Evolutionary conservation across 1,284 basidiomycete genomes (phyloP).

Genomic region (Meira nashicola): DNA sequence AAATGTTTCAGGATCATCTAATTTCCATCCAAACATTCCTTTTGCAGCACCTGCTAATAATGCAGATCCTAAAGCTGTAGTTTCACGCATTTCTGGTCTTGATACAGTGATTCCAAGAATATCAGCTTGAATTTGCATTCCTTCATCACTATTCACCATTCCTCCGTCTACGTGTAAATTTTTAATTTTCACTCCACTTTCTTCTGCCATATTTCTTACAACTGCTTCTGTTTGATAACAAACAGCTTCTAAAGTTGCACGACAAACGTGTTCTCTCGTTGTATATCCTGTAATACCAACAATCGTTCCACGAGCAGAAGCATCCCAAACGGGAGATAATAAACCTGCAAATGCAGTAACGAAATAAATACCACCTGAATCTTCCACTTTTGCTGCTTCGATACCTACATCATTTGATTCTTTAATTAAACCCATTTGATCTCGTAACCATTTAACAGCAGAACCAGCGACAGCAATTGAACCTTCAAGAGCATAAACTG

Average conservation of each 20-base stretch:
- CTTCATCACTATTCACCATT: constrained; percentile 59
- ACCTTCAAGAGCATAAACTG: constrained; percentile 90
- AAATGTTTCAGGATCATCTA: constrained; percentile 79
- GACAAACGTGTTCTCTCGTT: constrained; percentile 85
- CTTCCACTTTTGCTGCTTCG: constrained; percentile 71
- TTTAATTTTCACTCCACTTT: constrained; percentile 68
- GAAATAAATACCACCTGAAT: constrained; percentile 91
- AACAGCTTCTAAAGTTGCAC: constrained; percentile 75
- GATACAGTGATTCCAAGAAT: constrained; percentile 86
- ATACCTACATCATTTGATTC: constrained; percentile 78
- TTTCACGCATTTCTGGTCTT: constrained; percentile 93
- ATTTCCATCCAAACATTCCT: constrained; percentile 87
- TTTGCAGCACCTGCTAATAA: constrained; percentile 88
- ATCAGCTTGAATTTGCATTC: constrained; percentile 88
- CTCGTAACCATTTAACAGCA: constrained; percentile 91
- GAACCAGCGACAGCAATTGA: constrained; percentile 91
- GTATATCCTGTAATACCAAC: constrained; percentile 82
- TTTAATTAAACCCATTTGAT: constrained; percentile 78
- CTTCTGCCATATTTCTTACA: constrained; percentile 85
- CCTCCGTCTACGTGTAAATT: constrained; percentile 82
- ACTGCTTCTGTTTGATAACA: constrained; percentile 83
- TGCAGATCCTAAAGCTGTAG: constrained; percentile 92
- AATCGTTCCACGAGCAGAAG: constrained; percentile 73
- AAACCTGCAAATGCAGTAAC: constrained; percentile 93
- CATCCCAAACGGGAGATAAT: constrained; percentile 82